These are phyloP conservation scores for Avena atlantica DNA, from an alignment of 176 grass and related monocot genomes.

Conservation along the genomic window DNA sequence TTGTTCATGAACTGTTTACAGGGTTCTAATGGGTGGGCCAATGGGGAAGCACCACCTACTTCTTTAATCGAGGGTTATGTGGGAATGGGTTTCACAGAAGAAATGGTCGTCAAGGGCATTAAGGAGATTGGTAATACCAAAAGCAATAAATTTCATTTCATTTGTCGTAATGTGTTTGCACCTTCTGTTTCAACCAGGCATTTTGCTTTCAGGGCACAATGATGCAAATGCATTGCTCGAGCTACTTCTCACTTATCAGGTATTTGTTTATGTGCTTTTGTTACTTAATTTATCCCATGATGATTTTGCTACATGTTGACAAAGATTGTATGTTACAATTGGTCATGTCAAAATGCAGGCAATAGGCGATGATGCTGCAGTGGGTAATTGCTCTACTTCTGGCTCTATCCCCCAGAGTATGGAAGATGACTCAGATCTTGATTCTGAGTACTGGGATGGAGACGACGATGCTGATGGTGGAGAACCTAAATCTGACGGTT, in stretches of 20 bases:
- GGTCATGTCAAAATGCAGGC: constrained; percentile 51
- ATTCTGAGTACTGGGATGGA: constrained; percentile 55
- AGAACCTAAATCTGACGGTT: constrained; percentile 29
- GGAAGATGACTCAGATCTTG: constrained; percentile 40
- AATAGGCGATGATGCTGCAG: constrained; percentile 48
- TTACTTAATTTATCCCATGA: constrained; percentile 26
- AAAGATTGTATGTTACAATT: constrained; percentile 28
- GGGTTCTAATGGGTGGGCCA: constrained; percentile 45
- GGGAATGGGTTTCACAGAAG: constrained; percentile 62
- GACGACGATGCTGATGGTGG: constrained; percentile 41
- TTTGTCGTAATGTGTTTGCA: constrained; percentile 28
- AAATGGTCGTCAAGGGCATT: constrained; percentile 57
- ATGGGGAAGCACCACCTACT: constrained; percentile 37
- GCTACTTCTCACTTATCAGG: constrained; percentile 71
- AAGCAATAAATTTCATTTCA: constrained; percentile 30
- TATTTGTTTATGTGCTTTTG: constrained; percentile 29
- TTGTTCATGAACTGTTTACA: constrained; percentile 40
- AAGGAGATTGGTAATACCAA: constrained; percentile 54
- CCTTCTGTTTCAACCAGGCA: constrained; percentile 13
- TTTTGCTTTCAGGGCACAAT: constrained; percentile 58
- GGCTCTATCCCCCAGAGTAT: constrained; percentile 26
- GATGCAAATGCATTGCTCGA: constrained; percentile 73
- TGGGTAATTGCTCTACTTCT: constrained; percentile 41
- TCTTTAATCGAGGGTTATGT: constrained; percentile 46
- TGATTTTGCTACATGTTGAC: neutral